Base-by-base conservation (phyloP, 1,139 yeast species). In the Diutina scorzettiae region DNA sequence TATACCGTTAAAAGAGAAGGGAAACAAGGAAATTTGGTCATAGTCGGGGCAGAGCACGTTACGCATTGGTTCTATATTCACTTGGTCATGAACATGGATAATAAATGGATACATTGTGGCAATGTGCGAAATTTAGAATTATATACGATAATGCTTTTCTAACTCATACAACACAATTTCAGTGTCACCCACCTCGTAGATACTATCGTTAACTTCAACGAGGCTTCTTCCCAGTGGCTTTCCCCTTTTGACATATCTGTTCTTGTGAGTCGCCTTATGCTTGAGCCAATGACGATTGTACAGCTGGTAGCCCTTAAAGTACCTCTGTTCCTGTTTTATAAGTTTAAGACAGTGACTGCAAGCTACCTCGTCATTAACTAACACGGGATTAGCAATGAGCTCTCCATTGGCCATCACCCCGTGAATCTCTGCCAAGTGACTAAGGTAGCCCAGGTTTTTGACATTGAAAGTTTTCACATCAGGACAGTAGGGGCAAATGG, bases 401-500 rank as follows among this genome's bases (percentile, higher is more conserved):
- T 12, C 20, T 4, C 37, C 37, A 20, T 33, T 33, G 25, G 37
- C 14, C 17, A 20, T 20, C 4, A 34, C 12, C 5, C 28, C 39
- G 11, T 34, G 39, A 4, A 1, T 12, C 3, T 34, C 20, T n/a
- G 27, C 17, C 18, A 34, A 7, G 20, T 34, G 39, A 12, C 39
- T 16, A 12, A 34, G 16, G 16, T 23, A 32, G 5, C 36, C 36
- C 36, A 32, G 36, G 19, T 19, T 17, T 3, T 18, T 32, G 12
- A 32, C 5, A 19, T 32, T 32, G 19, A 32, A 32, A n/a, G 36
- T 32, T 32, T 12, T 32, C 18, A 32, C 23, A 12, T 32, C 36
- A 14, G 36, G 36, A 32, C 36, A 32, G 14, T 32, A 32, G 11
- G 36, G 36, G 12, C 36, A 32, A 19, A 32, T 32, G 21, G 36